Base-by-base conservation (phyloP, 441 rosid species). In the Melastoma candidum region DNA sequence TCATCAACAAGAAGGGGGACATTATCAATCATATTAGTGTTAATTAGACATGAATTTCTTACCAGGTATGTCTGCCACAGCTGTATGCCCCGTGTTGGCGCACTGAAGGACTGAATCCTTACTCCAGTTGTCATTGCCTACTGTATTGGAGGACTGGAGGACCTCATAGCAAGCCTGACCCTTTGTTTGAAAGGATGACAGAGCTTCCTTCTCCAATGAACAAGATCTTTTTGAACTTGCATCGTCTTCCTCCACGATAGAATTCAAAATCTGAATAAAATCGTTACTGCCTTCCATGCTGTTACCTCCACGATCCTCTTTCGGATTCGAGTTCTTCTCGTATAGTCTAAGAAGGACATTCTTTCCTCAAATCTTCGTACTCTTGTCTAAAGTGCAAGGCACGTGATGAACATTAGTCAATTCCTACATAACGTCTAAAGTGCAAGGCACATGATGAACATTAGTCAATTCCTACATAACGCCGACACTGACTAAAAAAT, bases 241-340 rank as follows among this genome's bases (percentile, higher is more conserved):
- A 1, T 39, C 53, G 26, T 48, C 62, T 7, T 49, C 62, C 47
- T 39, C 11, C 22, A 26, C 43, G 7, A 29, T 29, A 49, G 62
- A 24, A 49, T 58, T 54, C 54, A 58, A 13, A 49, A 49, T 47
- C 26, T 58, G 54, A 58, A 54, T 49, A n/a, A 58, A 25, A 43
- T 58, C 54, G 43, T 11, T 54, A 39, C 62, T 58, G 24, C 32
- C 44, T 43, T 39, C 54, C 14, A 12, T 58, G 26, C 14, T 29
- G 3, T 29, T 58, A 25, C 48, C 39, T 24, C 54, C 54, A 48
- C 29, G 29, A 41, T 46, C 24, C 43, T 58, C 55, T 32, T 58
- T 59, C 44, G 55, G 17, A 22, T 12, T 13, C 22, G 29, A 32
- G n/a, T 29, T 6, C 46, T 29, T 52, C 55, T 29, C 36, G 36